These are phyloP conservation scores for Metschnikowia gelsemii DNA, from an alignment of 805 yeast species.

Conservation along the genomic window DNA sequence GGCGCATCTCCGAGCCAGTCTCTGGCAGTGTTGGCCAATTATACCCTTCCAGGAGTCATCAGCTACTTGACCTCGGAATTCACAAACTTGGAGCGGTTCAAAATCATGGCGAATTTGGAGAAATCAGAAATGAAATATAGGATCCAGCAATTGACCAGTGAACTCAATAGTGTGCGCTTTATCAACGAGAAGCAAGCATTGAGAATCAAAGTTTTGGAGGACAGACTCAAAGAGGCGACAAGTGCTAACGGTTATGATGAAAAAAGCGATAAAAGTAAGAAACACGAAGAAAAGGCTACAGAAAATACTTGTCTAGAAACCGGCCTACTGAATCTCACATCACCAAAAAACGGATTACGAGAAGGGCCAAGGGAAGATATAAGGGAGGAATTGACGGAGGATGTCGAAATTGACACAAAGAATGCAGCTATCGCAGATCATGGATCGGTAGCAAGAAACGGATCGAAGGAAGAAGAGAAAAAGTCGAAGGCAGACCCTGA, in stretches of 20 bases:
- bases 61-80: conserved; percentile 59
- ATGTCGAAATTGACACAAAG: too few relatives aligned
- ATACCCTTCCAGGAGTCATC: conserved; percentile 59
- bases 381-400: neutral
- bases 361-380: neutral
- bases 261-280: too few relatives aligned
- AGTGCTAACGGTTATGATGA: too few relatives aligned
- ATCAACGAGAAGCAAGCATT: conserved; percentile 42
- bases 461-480: neutral
- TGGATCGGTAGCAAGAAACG: neutral
- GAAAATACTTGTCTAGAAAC: too few relatives aligned
- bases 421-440: too few relatives aligned
- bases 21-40: conserved; percentile 27
- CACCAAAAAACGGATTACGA: too few relatives aligned
- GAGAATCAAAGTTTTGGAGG: conserved; percentile 40
- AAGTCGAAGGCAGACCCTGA: neutral
- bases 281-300: too few relatives aligned
- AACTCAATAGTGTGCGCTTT: conserved; percentile 44
- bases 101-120: conserved; percentile 54
- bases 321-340: too few relatives aligned
- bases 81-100: conserved; percentile 41
- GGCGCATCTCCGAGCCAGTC: conserved; percentile 4
- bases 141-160: conserved; percentile 53
- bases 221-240: conserved; percentile 13
- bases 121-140: conserved; percentile 51